Conservation (phyloP, 305 asterid species). For the Solanum hybrid region DNA sequence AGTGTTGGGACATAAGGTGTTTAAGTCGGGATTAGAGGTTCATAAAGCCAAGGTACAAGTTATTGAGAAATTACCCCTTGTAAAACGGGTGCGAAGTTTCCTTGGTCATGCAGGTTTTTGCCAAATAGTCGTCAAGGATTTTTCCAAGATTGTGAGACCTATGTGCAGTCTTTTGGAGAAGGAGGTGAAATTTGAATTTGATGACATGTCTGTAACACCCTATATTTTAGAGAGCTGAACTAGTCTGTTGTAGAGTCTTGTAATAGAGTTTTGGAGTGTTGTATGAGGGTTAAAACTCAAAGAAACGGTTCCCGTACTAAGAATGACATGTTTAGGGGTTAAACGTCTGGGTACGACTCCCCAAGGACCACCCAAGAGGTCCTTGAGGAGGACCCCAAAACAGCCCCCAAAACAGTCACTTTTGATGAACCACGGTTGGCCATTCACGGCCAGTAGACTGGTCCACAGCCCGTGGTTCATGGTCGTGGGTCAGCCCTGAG, state of each 20-base stretch:
- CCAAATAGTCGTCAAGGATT: no score
- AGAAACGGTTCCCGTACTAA: not conserved
- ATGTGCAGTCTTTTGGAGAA: not conserved
- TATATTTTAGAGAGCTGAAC: not conserved
- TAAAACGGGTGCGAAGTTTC: no score
- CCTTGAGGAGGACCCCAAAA: no score
- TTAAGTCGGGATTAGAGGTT: not conserved
- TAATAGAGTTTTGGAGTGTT: not conserved
- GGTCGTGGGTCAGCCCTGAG: no score
- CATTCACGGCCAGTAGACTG: no score
- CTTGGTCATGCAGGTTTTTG: no score
- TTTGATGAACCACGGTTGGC: no score
- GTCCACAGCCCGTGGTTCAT: no score
- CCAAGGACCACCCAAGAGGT: no score
- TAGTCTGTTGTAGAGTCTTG: not conserved
- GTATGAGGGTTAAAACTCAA: not conserved
- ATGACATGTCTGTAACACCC: not conserved
- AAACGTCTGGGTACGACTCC: no score
- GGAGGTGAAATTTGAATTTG: not conserved
- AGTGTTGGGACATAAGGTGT: not conserved
- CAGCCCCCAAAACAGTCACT: no score
- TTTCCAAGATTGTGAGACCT: no score
- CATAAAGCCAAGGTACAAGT: not conserved
- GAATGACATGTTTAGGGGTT: not conserved
- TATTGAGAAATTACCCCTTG: not conserved